A percentile compares a stretch with the other conserved stretches of the same genome.
Evolutionary conservation across 2,329 filamentous ascomycete species (phyloP).

Genomic region (Aspergillus neotritici): DNA sequence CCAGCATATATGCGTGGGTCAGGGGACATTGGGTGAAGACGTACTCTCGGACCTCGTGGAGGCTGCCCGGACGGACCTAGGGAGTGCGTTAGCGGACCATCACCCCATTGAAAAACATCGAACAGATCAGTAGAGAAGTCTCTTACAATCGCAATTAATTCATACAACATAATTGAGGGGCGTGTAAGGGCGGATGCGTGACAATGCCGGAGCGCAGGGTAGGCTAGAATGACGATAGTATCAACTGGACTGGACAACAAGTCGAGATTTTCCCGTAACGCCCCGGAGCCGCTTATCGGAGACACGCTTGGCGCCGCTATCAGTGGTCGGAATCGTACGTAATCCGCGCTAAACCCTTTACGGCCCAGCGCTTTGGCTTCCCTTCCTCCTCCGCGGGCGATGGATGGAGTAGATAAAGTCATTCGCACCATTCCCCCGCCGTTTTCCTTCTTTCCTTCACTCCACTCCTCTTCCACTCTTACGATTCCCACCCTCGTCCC

Average conservation of each 20-base stretch:
- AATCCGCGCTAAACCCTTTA: no score
- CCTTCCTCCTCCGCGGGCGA: slow-evolving; percentile 5
- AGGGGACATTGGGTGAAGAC: slow-evolving; percentile 27
- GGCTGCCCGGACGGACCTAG: slow-evolving; percentile 84
- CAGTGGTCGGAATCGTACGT: slow-evolving; percentile 20
- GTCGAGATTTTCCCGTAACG: no score
- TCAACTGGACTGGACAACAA: slow-evolving; percentile 1
- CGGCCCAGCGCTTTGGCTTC: slow-evolving; percentile 1
- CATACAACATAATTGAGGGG: slow-evolving; percentile 71
- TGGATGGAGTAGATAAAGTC: no score
- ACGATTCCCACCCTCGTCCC: slow-evolving; percentile 6
- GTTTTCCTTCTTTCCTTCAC: slow-evolving; percentile 6
- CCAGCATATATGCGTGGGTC: slow-evolving; percentile 3
- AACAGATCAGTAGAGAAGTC: not conserved
- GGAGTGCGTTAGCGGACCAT: slow-evolving; percentile 9
- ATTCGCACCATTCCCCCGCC: not conserved
- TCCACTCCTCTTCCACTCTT: slow-evolving; percentile 13
- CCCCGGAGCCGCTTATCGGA: slow-evolving; percentile 17
- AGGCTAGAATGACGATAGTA: no score
- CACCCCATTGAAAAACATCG: not conserved
- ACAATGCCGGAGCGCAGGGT: no score
- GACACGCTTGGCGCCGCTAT: slow-evolving; percentile 25
- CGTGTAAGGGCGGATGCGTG: no score
- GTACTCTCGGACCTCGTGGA: slow-evolving; percentile 93
- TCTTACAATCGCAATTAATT: slow-evolving; percentile 89